Conservation (phyloP, 768 basidiomycete species). For the Kondoa subrosea region DNA sequence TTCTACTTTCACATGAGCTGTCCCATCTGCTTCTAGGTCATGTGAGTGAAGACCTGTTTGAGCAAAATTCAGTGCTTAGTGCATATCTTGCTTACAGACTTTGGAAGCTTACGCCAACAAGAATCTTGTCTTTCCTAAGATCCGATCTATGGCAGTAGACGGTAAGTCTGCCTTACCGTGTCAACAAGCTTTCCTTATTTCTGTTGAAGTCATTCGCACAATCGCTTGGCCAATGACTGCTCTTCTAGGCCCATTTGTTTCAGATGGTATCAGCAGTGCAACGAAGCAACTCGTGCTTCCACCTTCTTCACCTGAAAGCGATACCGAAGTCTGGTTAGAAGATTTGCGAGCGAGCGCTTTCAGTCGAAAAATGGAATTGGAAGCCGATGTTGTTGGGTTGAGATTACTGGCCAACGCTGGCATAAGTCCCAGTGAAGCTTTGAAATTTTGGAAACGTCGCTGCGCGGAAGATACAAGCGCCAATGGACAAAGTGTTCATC, state of each 20-base stretch:
- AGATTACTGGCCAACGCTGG: slow-evolving; percentile 72
- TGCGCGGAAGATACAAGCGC: slow-evolving; percentile 28
- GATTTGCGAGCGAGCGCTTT: slow-evolving; percentile 26
- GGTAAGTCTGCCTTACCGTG: slow-evolving; percentile 6
- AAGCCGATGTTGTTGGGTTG: slow-evolving; percentile 37
- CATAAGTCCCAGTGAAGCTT: slow-evolving; percentile 66
- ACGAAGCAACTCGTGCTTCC: slow-evolving; percentile 34
- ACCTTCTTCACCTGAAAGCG: not conserved
- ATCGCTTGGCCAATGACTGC: slow-evolving; percentile 29
- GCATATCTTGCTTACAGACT: slow-evolving; percentile 13
- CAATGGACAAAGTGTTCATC: not conserved
- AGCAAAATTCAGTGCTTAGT: slow-evolving; percentile 50
- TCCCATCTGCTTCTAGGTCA: slow-evolving; percentile 79
- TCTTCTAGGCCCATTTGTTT: slow-evolving; percentile 72
- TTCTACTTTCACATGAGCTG: slow-evolving; percentile 82
- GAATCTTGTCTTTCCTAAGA: slow-evolving; percentile 21
- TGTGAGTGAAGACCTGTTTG: slow-evolving; percentile 38
- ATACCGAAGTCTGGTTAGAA: slow-evolving; percentile 42
- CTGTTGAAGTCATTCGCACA: slow-evolving; percentile 21
- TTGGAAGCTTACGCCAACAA: slow-evolving; percentile 22
- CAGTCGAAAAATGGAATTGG: slow-evolving; percentile 52
- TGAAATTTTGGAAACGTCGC: slow-evolving; percentile 59
- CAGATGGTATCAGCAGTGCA: slow-evolving; percentile 72
- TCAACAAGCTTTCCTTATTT: slow-evolving; percentile 22
- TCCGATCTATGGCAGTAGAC: slow-evolving; percentile 21